These are phyloP conservation scores for Prunus davidiana DNA, from an alignment of 306 rosid genomes.

Conservation along the genomic window DNA sequence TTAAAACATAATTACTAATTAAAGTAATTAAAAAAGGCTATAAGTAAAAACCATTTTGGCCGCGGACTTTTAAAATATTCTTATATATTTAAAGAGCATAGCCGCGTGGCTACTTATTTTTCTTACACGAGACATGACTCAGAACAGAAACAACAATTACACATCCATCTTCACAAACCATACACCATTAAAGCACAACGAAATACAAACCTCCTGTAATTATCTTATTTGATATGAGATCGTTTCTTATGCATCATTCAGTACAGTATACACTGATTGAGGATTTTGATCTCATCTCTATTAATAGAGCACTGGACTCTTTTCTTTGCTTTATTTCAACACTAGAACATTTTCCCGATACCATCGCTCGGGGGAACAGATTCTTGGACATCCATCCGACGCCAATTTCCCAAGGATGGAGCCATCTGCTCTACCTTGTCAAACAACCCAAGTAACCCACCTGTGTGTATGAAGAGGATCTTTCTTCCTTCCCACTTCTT, in stretches of 20 bases:
- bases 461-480: conserved; percentile 88
- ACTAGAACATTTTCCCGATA: conserved; percentile 75
- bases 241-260: neutral
- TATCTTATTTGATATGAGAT: neutral
- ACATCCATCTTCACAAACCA: neutral
- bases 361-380: conserved; percentile 73
- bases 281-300: neutral
- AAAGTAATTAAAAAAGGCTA: too few species aligned
- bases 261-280: neutral
- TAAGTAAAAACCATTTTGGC: too few species aligned
- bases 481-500: conserved; percentile 94
- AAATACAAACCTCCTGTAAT: neutral
- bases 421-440: conserved; percentile 80
- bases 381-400: conserved; percentile 69
- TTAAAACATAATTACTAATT: too few species aligned
- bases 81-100: too few species aligned
- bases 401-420: conserved; percentile 68
- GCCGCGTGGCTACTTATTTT: too few species aligned
- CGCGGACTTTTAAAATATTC: too few species aligned
- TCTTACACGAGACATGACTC: too few species aligned
- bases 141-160: neutral
- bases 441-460: conserved; percentile 85
- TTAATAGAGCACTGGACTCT: neutral
- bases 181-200: too few species aligned
- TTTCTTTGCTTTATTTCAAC: neutral